Evolutionary conservation across 352 stramenopile genomes (phyloP), one percentile per base, ranked within the genome.

Genomic region (Pythium phragmiticola): DNA sequence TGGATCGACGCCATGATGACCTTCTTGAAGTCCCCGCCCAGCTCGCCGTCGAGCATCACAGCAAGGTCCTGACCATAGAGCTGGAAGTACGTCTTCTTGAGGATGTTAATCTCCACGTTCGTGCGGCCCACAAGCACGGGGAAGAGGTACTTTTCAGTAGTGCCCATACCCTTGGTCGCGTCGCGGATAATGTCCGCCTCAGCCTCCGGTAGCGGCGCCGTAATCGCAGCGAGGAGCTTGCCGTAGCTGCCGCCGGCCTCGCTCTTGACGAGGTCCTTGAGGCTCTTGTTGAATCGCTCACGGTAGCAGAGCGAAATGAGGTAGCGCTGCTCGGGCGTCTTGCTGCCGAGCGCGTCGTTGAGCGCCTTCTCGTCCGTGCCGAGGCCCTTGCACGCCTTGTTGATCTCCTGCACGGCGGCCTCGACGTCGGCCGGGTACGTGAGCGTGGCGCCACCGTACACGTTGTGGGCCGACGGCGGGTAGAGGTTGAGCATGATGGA

Each of bases 61-160:
- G 74, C 75, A 49, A 93, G 62, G 47, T 93, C 84, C 43, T 87
- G 70, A 52, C 68, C 65, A 71, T 79, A 76, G 47, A 87, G 51
- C 36, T 88, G 76, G 56, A 81, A 91, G 71, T 79, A 93, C 0
- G 84, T 87, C 70, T 89, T 88, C 72, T 91, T 91, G 51, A 93
- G 76, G 63, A 93, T 90, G 63, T 71, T 71, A 49, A 93, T 77
- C 63, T 93, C 84, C 11, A 68, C 68, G 63, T 89, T 88, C 3
- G 84, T 89, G 61, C 84, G 77, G 30, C 81, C 81, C 37, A 88
- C 78, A 33, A 88, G 14, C 14, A 80, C 73, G 16, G 80, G 84
- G 70, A 82, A 91, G 60, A 90, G 84, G 48, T 85, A 72, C 51
- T 85, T 83, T 60, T 93, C 84, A 16, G 69, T 75, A n/a, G 84